phyloP scores from a whole-genome alignment of 2,329 filamentous ascomycete genomes.

The Juglanconis sp. region DNA sequence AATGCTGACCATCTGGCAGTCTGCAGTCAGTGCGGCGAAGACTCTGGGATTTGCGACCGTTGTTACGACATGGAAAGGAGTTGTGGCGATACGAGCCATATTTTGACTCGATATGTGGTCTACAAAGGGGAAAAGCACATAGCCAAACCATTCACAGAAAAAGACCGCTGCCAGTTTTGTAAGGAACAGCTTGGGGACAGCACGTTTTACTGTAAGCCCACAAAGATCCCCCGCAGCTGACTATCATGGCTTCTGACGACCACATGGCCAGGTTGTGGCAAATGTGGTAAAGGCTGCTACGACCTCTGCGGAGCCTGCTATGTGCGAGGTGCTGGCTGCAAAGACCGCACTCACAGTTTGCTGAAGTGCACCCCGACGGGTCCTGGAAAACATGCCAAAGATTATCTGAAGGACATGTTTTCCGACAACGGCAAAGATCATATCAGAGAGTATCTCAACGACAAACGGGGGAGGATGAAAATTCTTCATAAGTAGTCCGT shows the following conservation, averaged over 20 bases:
- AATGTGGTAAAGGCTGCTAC: conserved; percentile 8
- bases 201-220: conserved; percentile 11
- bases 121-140: conserved; percentile 13
- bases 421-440: conserved; percentile 12
- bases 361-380: conserved; percentile 4
- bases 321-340: conserved; percentile 12
- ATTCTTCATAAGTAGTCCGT: neutral
- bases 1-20: conserved; percentile 1
- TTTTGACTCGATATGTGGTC: conserved; percentile 9
- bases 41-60: conserved; percentile 12
- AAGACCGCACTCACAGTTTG: conserved; percentile 11
- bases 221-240: neutral
- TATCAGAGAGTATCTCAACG: conserved; percentile 7
- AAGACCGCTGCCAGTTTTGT: conserved; percentile 12
- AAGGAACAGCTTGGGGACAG: conserved; percentile 1
- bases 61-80: conserved; percentile 14
- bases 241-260: neutral
- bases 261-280: conserved; percentile 1
- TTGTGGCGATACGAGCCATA: conserved; percentile 3
- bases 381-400: conserved; percentile 1
- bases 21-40: conserved; percentile 10
- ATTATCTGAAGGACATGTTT: conserved; percentile 8
- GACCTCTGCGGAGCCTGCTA: conserved; percentile 15
- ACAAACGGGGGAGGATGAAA: conserved; percentile 7
- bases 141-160: conserved; percentile 5